These are phyloP conservation scores for Cladosporium sp. DNA, from an alignment of 2,329 filamentous ascomycete species.

Conservation along the genomic window DNA sequence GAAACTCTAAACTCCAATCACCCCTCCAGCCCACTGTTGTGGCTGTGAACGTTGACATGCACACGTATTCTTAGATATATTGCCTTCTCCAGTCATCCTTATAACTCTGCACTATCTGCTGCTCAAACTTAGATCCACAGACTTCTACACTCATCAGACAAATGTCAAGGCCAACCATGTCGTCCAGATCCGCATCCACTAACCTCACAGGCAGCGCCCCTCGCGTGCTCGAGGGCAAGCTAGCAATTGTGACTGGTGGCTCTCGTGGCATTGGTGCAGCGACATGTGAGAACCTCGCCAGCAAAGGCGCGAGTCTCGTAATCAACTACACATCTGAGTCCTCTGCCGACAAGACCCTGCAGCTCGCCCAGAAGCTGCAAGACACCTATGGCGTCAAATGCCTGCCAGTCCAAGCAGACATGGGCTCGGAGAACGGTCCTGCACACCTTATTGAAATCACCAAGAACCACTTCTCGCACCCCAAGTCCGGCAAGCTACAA, in stretches of 20 bases:
- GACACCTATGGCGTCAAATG: constrained; percentile 60
- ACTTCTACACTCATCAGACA: neutral
- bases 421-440: constrained; percentile 63
- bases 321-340: constrained; percentile 70
- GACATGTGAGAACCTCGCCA: constrained; percentile 68
- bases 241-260: constrained; percentile 76
- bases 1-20: constrained; percentile 9
- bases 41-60: neutral
- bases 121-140: neutral
- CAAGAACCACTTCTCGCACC: constrained; percentile 58
- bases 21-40: constrained; percentile 1
- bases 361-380: constrained; percentile 58
- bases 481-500: constrained; percentile 58
- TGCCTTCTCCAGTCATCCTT: neutral
- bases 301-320: constrained; percentile 68
- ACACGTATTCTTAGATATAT: neutral
- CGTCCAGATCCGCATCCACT: constrained; percentile 9
- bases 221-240: constrained; percentile 63
- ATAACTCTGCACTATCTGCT: neutral
- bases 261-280: constrained; percentile 75
- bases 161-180: constrained; percentile 2
- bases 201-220: constrained; percentile 22
- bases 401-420: constrained; percentile 68
- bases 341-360: constrained; percentile 53
- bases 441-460: constrained; percentile 59